Conservation (phyloP, 2,329 filamentous ascomycete genomes). For the Colletotrichum lindemuthianum region DNA sequence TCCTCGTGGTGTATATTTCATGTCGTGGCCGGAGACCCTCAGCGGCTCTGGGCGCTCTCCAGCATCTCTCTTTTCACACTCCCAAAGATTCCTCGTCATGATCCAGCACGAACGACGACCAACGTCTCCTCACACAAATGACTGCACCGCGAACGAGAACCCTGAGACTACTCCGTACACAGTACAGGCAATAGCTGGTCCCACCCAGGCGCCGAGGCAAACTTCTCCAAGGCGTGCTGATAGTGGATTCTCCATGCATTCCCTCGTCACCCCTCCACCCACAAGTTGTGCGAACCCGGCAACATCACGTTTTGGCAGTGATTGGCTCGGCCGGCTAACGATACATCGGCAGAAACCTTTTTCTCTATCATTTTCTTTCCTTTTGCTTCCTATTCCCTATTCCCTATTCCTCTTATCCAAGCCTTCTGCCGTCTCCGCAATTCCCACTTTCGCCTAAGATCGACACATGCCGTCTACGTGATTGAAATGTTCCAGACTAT, state of each 20-base stretch:
- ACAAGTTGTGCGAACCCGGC: conserved; percentile 15
- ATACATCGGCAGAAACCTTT: conserved; percentile 34
- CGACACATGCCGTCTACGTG: conserved; percentile 26
- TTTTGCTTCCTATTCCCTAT: conserved; percentile 38
- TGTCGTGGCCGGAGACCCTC: conserved; percentile 3
- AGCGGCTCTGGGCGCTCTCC: conserved; percentile 4
- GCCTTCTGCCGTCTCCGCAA: conserved; percentile 7
- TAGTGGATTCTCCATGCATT: conserved; percentile 19
- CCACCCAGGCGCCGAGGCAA: neutral
- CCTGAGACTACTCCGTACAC: conserved; percentile 4
- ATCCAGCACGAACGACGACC: neutral
- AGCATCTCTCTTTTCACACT: no score
- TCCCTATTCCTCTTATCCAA: conserved; percentile 38
- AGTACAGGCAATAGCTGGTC: neutral
- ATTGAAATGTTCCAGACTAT: conserved; percentile 27
- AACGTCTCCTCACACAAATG: neutral
- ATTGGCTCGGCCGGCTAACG: conserved; percentile 25
- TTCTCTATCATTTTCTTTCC: conserved; percentile 17
- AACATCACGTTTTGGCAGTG: conserved; percentile 19
- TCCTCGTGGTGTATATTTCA: neutral
- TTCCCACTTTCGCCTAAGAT: conserved; percentile 32
- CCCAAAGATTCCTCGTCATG: neutral
- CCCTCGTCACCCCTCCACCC: conserved; percentile 23
- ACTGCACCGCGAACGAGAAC: conserved; percentile 8
- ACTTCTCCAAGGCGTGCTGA: conserved; percentile 23